phyloP scores from a whole-genome alignment of 208 protist species.

The Perkinsela sp. region DNA sequence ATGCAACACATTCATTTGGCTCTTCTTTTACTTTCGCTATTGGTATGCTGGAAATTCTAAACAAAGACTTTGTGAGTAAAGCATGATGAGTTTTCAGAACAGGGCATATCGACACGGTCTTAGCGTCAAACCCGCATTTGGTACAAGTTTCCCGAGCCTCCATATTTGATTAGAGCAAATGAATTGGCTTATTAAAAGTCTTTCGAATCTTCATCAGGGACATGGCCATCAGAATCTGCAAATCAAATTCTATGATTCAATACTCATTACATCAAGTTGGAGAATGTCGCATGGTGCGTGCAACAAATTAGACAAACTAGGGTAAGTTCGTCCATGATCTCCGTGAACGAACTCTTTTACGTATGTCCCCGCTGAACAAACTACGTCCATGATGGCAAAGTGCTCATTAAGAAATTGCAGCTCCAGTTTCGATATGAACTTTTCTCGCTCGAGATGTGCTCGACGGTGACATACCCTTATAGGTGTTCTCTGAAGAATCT shows the following conservation, averaged over 20 bases:
- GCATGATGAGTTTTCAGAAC: background rate
- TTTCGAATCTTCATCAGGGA: too few species aligned
- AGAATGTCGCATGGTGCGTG: constrained; percentile 51
- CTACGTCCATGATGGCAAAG: constrained; percentile 61
- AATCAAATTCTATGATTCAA: too few species aligned
- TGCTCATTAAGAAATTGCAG: constrained; percentile 35
- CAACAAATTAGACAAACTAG: constrained; percentile 47
- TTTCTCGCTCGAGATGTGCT: constrained; percentile 26
- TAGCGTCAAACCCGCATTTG: background rate
- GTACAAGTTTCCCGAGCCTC: background rate
- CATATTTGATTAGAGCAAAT: background rate
- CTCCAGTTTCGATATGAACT: constrained; percentile 44
- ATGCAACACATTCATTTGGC: too few species aligned
- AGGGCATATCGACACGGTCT: background rate
- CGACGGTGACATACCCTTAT: constrained; percentile 78
- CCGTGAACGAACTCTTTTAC: constrained; percentile 94
- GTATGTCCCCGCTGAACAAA: constrained; percentile 79
- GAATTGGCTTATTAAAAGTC: too few species aligned
- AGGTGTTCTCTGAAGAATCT: constrained; percentile 56
- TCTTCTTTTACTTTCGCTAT: background rate
- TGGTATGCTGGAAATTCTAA: background rate
- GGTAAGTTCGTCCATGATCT: constrained; percentile 71
- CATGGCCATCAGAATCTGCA: constrained; percentile 2
- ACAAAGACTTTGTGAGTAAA: background rate
- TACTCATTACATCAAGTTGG: constrained; percentile 78